Evolutionary conservation across 2,329 filamentous ascomycete genomes (phyloP).

Genomic region (Didymella pinodella): DNA sequence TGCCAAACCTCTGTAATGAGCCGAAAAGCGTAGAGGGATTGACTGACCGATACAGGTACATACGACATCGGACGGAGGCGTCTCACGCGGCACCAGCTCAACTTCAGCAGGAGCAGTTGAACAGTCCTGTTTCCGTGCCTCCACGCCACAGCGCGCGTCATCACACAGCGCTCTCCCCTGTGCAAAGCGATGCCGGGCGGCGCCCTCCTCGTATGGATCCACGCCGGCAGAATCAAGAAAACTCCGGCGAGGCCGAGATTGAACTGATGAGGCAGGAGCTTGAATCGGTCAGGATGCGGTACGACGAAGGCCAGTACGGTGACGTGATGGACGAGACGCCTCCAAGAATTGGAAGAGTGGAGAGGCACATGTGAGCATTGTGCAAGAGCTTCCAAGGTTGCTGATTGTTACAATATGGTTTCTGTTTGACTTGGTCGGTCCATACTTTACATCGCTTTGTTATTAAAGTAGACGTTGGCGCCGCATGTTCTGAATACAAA

Average conservation of each 20-base stretch:
- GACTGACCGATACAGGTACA: constrained; percentile 5
- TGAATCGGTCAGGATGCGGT: constrained; percentile 29
- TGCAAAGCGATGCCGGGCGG: constrained; percentile 10
- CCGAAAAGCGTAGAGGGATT: neutral
- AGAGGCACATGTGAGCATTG: constrained; percentile 30
- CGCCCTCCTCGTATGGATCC: constrained; percentile 21
- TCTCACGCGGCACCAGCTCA: constrained; percentile 3
- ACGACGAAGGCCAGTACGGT: constrained; percentile 32
- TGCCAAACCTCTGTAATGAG: neutral
- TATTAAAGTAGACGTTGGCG: neutral
- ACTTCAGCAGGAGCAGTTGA: constrained; percentile 16
- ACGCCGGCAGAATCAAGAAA: constrained; percentile 46
- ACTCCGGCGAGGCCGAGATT: constrained; percentile 39
- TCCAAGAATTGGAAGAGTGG: constrained; percentile 45
- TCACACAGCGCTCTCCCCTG: constrained; percentile 7
- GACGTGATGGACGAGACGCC: constrained; percentile 50
- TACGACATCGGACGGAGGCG: constrained; percentile 3
- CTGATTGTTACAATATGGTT: neutral
- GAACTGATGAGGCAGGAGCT: constrained; percentile 41
- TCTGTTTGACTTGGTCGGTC: neutral
- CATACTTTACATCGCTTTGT: constrained; percentile 1
- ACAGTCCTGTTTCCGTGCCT: constrained; percentile 19
- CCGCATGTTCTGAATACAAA: neutral
- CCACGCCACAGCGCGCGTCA: constrained; percentile 19
- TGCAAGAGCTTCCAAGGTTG: neutral